These are phyloP conservation scores for Puccinia polysora DNA, from an alignment of 1,284 basidiomycete genomes.

Conservation along the genomic window DNA sequence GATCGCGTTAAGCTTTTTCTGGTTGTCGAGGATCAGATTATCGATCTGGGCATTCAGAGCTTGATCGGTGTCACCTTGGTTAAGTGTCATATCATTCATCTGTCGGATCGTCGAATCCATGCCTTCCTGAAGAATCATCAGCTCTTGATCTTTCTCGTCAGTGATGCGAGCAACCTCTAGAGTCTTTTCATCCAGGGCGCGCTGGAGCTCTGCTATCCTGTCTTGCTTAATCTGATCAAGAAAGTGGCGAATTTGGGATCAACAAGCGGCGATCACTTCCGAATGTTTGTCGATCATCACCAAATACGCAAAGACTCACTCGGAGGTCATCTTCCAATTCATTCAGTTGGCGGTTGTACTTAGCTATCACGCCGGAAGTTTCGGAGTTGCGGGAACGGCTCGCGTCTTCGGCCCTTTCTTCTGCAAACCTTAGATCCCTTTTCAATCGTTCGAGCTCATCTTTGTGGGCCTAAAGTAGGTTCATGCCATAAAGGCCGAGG, in stretches of 20 bases:
- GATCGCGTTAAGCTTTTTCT: slow-evolving; percentile 96
- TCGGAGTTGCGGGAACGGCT: slow-evolving; percentile 87
- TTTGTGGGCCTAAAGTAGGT: slow-evolving; percentile 65
- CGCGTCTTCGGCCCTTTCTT: slow-evolving; percentile 93
- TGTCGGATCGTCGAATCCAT: slow-evolving; percentile 91
- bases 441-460: slow-evolving; percentile 91
- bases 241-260: slow-evolving; percentile 35
- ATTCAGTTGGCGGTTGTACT: slow-evolving; percentile 91
- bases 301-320: slow-evolving; percentile 57
- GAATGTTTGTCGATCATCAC: slow-evolving; percentile 9
- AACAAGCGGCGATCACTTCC: neutral
- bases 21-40: slow-evolving; percentile 90
- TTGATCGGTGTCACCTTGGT: slow-evolving; percentile 73
- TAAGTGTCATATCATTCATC: slow-evolving; percentile 64
- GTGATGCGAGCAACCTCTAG: slow-evolving; percentile 72
- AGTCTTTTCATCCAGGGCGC: slow-evolving; percentile 69
- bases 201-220: slow-evolving; percentile 83
- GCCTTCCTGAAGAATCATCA: slow-evolving; percentile 89
- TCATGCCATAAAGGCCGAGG: neutral
- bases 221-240: slow-evolving; percentile 72
- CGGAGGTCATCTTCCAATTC: slow-evolving; percentile 91
- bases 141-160: slow-evolving; percentile 96
- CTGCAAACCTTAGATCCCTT: slow-evolving; percentile 91
- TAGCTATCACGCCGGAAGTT: slow-evolving; percentile 77
- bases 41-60: slow-evolving; percentile 94